Evolutionary conservation across 352 stramenopile species (phyloP).

Genomic region (Phytophthora uliginosa): DNA sequence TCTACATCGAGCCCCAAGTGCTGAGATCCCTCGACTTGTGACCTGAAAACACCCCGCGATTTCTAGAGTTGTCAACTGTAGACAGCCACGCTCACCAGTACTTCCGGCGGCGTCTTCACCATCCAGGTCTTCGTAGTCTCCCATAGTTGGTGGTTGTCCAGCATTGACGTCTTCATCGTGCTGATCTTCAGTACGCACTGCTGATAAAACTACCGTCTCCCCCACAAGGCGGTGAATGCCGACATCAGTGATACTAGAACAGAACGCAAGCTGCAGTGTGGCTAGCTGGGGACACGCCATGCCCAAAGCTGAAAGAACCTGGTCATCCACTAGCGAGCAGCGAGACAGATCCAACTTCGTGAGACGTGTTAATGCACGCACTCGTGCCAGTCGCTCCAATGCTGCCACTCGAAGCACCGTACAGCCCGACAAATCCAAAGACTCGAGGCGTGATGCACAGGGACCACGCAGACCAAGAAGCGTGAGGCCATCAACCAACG

Average conservation of each 20-base stretch:
- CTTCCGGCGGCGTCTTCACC: conserved; percentile 19
- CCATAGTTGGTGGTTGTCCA: not conserved
- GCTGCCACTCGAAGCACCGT: conserved; percentile 50
- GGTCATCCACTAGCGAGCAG: conserved; percentile 66
- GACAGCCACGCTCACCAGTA: conserved; percentile 43
- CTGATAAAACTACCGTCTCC: conserved; percentile 15
- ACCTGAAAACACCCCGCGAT: conserved; percentile 77
- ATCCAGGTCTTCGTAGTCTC: conserved; percentile 8
- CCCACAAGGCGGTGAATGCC: conserved; percentile 64
- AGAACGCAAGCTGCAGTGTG: conserved; percentile 61
- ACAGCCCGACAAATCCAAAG: conserved; percentile 37
- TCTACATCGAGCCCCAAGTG: conserved; percentile 47
- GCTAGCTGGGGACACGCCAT: conserved; percentile 44
- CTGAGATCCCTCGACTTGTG: conserved; percentile 54
- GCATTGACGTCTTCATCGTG: conserved; percentile 3
- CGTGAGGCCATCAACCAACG: conserved; percentile 66
- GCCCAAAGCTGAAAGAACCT: conserved; percentile 60
- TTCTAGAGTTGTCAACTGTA: conserved; percentile 55
- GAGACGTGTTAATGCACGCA: conserved; percentile 45
- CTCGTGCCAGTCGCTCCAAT: conserved; percentile 52
- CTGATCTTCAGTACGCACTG: conserved; percentile 10
- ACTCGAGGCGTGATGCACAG: conserved; percentile 32
- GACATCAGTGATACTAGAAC: conserved; percentile 60
- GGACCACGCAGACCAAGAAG: conserved; percentile 56
- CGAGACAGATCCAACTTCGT: conserved; percentile 63